Evolutionary conservation across 169 alveolate genomes (phyloP).

Genomic region (Babesia bigemina): DNA sequence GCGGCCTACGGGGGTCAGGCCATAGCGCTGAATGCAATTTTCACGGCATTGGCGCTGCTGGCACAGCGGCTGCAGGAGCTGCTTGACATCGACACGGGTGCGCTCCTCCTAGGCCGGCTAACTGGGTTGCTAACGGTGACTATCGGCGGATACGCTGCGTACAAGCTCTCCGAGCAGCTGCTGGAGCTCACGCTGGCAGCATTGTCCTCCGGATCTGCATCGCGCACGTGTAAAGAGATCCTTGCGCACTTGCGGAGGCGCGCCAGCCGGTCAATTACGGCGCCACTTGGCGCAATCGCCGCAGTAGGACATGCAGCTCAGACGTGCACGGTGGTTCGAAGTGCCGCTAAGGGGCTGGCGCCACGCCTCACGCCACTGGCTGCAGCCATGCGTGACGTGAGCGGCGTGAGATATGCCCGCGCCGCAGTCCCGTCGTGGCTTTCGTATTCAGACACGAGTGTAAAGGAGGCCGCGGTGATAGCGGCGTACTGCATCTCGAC

Average conservation of each 20-base stretch:
- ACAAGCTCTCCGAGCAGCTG: constrained; percentile 39
- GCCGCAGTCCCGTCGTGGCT: not conserved
- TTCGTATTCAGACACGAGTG: not conserved
- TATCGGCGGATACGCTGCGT: constrained; percentile 50
- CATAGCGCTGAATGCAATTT: constrained; percentile 32
- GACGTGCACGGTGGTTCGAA: not conserved
- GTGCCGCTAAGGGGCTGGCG: not conserved
- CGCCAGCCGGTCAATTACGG: constrained; percentile 4
- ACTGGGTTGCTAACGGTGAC: constrained; percentile 61
- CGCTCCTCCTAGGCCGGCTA: constrained; percentile 44
- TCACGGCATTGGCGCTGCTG: constrained; percentile 30
- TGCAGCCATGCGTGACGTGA: constrained; percentile 6
- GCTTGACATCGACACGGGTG: constrained; percentile 43
- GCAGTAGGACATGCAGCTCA: not conserved
- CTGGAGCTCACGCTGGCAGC: not conserved
- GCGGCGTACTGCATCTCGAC: constrained; percentile 41
- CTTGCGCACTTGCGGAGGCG: not conserved
- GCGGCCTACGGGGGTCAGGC: constrained; percentile 57
- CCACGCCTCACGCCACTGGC: not conserved
- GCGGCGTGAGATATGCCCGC: not conserved
- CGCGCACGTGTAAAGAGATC: not conserved
- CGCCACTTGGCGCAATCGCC: constrained; percentile 15
- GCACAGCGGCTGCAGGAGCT: constrained; percentile 52
- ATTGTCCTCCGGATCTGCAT: not conserved
- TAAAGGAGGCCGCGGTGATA: constrained; percentile 30